Base-by-base conservation (phyloP, 805 yeast species). In the Wickerhamiella azymoides region DNA sequence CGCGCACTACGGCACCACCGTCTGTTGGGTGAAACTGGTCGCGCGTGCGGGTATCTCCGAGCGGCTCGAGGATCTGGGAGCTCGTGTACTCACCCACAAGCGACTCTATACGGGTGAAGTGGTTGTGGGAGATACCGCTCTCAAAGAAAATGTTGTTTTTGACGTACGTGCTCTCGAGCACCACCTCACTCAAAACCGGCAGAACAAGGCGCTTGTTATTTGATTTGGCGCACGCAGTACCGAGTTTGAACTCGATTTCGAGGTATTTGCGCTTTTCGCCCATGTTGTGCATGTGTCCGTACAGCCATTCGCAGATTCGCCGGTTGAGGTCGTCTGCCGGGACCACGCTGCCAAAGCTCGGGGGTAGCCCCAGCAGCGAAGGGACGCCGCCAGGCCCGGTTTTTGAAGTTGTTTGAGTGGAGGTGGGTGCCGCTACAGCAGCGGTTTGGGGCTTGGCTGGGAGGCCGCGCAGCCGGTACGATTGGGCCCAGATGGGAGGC, bases 231-330 rank as follows among this genome's bases (percentile, higher is more conserved):
- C 53, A 47, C 16, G 64, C 54, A 2, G 44, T 39, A 24, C 68
- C 68, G 10, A 63, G 43, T 46, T 63, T 63, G 53, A 62, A 53
- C 52, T 63, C 68, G 35, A 84, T 71, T 28, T 83, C 83, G 5
- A 60, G 47, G 33, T 52, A 48, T 13, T 49, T 33, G 6, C 59
- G 52, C 5, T 52, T 53, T 4, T 47, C 52, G 2, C 44, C 53
- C 40, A 63, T 45, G 30, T 52, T 50, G 39, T 71, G 70, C 40
- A 85, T 69, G 51, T 83, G 80, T 16, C 93, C 86, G 68, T 81
- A 86, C 8, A 88, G 71, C 96, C 96, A 88, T 54, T 80, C 84
- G 18, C 92, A 81, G 6, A 88, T 76, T 28, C 83, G 76, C 57
- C 88, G 75, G 5, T 88, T 81, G 48, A 84, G 68, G 55, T 84